Evolutionary conservation across 768 basidiomycete genomes (phyloP), one percentile per base, ranked within the genome.

Genomic region (Cubamyces lactineus): DNA sequence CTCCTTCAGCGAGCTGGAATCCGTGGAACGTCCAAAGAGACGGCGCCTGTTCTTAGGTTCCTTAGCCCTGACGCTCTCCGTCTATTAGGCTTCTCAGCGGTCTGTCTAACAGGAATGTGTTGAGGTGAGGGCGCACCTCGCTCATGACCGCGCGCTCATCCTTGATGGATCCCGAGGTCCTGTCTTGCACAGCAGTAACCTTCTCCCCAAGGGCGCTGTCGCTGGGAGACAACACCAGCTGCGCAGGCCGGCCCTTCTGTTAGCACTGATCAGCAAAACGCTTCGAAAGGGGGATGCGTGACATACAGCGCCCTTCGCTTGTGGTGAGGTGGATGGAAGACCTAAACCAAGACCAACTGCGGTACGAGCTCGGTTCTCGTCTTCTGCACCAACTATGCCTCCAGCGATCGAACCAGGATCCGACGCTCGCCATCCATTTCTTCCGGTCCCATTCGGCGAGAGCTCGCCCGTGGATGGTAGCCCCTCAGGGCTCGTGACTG

Each of bases 71-170:
- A 74, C 67, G 45, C 81, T 80, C 88, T 89, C 70, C 40, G 50
- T 48, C 59, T 66, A 6, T 45, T 39, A 39, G 28, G 19, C 39
- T 54, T 40, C 38, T 49, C 47, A 63, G 3, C 46, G 30, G 45
- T 21, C 26, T 40, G 19, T 12, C 34, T 21, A 45, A 26, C 11
- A 39, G 39, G 17, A 48, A 23, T 8, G 12, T 43, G 12, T 40
- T 46, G 45, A 59, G 41, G 30, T 48, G 40, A 30, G 46, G 48
- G 76, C 84, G 56, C 66, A 91, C 91, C 71, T 93, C 92, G 71
- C 90, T 92, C 73, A 88, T 76, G 48, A 73, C 80, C 68, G 77
- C 73, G 68, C 84, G 70, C 62, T 90, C 88, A 13, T 86, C 86
- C 4, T 80, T 80, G 5, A 70, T 75, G 24, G 75, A 77, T 30